phyloP scores from a whole-genome alignment of 2,329 filamentous ascomycete genomes.

The Hypoxylon sp. region DNA sequence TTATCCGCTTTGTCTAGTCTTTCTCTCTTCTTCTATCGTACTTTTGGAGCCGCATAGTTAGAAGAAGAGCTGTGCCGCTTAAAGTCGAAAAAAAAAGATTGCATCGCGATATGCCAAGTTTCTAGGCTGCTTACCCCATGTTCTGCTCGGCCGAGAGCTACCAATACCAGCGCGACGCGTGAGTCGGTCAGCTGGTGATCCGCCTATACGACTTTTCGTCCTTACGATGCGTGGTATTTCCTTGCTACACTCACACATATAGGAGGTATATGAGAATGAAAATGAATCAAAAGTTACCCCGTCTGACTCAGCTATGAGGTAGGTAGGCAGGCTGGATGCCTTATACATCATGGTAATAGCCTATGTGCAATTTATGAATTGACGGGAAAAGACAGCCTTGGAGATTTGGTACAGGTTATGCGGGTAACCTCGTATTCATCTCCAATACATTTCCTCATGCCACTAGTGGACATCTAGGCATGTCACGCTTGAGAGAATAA shows the following conservation, averaged over 20 bases:
- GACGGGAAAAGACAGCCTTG: slow-evolving; percentile 1
- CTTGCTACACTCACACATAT: neutral
- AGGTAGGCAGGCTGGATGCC: neutral
- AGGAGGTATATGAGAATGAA: slow-evolving; percentile 2
- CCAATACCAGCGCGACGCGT: slow-evolving; percentile 28
- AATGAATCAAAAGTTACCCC: slow-evolving; percentile 7
- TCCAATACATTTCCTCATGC: slow-evolving; percentile 6
- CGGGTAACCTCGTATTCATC: slow-evolving; percentile 37
- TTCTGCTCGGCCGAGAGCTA: slow-evolving; percentile 3
- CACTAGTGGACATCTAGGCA: slow-evolving; percentile 4
- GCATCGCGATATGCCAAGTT: slow-evolving; percentile 10
- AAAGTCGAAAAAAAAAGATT: slow-evolving; percentile 13
- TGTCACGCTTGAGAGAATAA: neutral
- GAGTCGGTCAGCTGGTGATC: slow-evolving; percentile 16
- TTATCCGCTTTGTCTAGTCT: neutral
- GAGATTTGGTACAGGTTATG: slow-evolving; percentile 26
- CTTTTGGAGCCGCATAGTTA: neutral
- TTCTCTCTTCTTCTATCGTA: neutral
- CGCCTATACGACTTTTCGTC: neutral
- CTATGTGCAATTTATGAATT: neutral
- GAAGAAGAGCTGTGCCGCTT: slow-evolving; percentile 5
- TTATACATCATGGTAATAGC: slow-evolving; percentile 10
- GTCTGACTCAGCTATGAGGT: slow-evolving; percentile 30
- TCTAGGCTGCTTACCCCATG: slow-evolving; percentile 3
- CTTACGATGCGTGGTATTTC: slow-evolving; percentile 6